These are phyloP conservation scores for Mycogone perniciosa DNA, from an alignment of 2,329 filamentous ascomycete genomes.

Conservation along the genomic window DNA sequence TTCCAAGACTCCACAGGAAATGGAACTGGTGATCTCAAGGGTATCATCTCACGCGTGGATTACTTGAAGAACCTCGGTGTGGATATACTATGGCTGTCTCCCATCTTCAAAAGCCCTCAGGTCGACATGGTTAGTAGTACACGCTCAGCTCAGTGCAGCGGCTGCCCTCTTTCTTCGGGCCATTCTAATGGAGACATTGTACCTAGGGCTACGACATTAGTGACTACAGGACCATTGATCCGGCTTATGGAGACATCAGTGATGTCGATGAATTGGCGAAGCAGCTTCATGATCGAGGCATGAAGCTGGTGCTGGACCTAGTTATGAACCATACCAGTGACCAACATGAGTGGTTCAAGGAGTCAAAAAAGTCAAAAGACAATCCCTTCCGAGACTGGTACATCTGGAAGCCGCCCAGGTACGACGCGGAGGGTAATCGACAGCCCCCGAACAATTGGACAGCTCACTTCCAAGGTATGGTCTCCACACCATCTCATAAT, in stretches of 20 bases:
- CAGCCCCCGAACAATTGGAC: slow-evolving; percentile 57
- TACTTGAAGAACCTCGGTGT: slow-evolving; percentile 50
- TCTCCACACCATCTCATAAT: not conserved
- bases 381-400: slow-evolving; percentile 56
- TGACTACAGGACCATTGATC: slow-evolving; percentile 61
- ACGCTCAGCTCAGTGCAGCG: not conserved
- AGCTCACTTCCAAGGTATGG: slow-evolving; percentile 32
- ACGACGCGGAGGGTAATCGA: slow-evolving; percentile 49
- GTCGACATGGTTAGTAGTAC: slow-evolving; percentile 50
- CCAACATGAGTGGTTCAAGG: slow-evolving; percentile 53
- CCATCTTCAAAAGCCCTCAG: slow-evolving; percentile 47
- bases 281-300: slow-evolving; percentile 53
- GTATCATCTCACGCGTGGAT: slow-evolving; percentile 50
- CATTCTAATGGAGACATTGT: not conserved
- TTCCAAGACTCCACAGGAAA: slow-evolving; percentile 54
- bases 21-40: slow-evolving; percentile 50
- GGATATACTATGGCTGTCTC: slow-evolving; percentile 51
- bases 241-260: slow-evolving; percentile 58
- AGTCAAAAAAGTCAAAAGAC: slow-evolving; percentile 46
- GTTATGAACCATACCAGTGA: slow-evolving; percentile 66
- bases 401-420: slow-evolving; percentile 56
- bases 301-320: slow-evolving; percentile 66
- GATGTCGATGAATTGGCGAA: slow-evolving; percentile 61
- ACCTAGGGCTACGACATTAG: slow-evolving; percentile 59
- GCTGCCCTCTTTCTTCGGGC: not conserved